Base-by-base conservation (phyloP, 2,329 filamentous ascomycete species). In the Aspergillus sp. region DNA sequence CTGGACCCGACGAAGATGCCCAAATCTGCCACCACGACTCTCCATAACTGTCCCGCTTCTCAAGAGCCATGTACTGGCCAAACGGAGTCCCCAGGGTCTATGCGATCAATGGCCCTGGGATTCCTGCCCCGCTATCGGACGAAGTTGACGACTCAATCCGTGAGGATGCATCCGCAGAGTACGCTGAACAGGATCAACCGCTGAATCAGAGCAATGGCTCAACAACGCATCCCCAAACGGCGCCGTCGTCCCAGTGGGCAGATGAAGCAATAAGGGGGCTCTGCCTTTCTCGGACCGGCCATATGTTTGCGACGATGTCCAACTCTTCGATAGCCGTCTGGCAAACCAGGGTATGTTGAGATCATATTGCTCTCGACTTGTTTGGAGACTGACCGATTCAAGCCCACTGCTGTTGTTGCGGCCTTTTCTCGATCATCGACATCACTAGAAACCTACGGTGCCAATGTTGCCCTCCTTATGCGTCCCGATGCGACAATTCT, bases 401-500 rank as follows among this genome's bases (percentile, higher is more conserved):
- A 96, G 90, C 95, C 95, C 49, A 93, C 91, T 54, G 92, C 93
- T 23, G 86, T 97, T 31, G 84, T 98, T 53, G 92, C 92, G 59
- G 86, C 92, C 24, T 87, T 97, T 48, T 83, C 92, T 59, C 90
- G 95, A 63, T 98, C 95, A 49, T 79, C 84, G 52, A 82, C 86
- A 37, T 99, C 95, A 0, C 77, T 98, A 46, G 81, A 85, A 59
- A 88, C 87, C 2, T 98, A 98, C 71, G 95, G 95, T 40, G 83
- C 86, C 39, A 98, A 97, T 73, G 84, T 90, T 55, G 87, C 91
- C 65, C 84, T 99, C 44, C 82, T 96, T 11, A 84, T 99, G 58
- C 89, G 93, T 54, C 93, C 95, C 5, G 95, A 99, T 74, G 92
- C 91, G 6, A 89, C 91, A 58, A 96, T 98, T 53, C 86, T 97